Conservation (phyloP, 257 asterid genomes). For the Coffea canephora region DNA sequence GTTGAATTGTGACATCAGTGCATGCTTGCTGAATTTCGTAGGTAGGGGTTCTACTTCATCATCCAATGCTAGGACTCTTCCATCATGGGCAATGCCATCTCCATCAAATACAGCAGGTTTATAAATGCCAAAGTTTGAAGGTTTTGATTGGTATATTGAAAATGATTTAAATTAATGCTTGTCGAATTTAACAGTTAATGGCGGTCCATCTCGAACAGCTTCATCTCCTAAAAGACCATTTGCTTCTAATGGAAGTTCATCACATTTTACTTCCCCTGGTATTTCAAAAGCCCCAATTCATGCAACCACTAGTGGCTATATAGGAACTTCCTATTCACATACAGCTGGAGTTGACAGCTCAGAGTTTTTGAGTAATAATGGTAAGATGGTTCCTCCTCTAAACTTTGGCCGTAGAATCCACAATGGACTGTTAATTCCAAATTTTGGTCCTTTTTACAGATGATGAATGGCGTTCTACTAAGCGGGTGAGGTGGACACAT, state of each 20-base stretch:
- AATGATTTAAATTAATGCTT: neutral
- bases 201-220: constrained; percentile 25
- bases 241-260: constrained; percentile 39
- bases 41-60: constrained; percentile 49
- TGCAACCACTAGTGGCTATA: constrained; percentile 24
- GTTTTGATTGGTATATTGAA: constrained; percentile 8
- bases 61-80: constrained; percentile 34
- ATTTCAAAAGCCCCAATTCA: constrained; percentile 27
- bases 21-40: constrained; percentile 25
- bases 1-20: neutral
- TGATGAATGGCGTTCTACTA: constrained; percentile 27
- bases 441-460: constrained; percentile 27
- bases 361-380: constrained; percentile 25
- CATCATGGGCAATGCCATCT: constrained; percentile 41
- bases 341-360: constrained; percentile 22
- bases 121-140: constrained; percentile 7
- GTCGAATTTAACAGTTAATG: constrained; percentile 39
- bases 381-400: constrained; percentile 20
- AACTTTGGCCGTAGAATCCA: constrained; percentile 6
- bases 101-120: constrained; percentile 40
- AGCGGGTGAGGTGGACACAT: constrained; percentile 47
- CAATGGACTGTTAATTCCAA: constrained; percentile 7
- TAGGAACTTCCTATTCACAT: constrained; percentile 47
- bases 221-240: constrained; percentile 42
- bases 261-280: constrained; percentile 17